A percentile compares a stretch with the other conserved stretches of the same genome.
phyloP scores from a whole-genome alignment of 2,329 filamentous ascomycete genomes.

The Stylonectria norvegica region DNA sequence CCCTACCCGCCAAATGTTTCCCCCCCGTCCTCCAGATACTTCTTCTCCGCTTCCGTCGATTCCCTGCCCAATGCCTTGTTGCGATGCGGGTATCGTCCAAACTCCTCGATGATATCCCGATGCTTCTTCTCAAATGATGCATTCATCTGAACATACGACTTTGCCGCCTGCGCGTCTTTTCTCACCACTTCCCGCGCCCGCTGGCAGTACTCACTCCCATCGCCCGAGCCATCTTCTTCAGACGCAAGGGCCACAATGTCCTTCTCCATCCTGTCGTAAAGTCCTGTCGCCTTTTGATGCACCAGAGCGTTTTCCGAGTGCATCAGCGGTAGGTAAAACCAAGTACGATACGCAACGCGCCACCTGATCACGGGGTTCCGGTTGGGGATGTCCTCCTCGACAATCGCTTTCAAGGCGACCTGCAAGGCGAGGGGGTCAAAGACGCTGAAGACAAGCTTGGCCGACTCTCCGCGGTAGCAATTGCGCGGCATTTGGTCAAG shows the following conservation, averaged over 20 bases:
- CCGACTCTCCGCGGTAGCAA: constrained; percentile 50
- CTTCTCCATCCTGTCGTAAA: constrained; percentile 29
- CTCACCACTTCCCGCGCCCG: constrained; percentile 27
- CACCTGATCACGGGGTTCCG: constrained; percentile 28
- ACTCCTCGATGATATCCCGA: constrained; percentile 46
- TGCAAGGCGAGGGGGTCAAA: constrained; percentile 55
- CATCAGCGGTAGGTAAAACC: constrained; percentile 59
- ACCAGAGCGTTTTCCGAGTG: constrained; percentile 51
- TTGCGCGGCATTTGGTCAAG: constrained; percentile 64
- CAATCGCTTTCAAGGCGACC: constrained; percentile 38
- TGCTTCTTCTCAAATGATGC: constrained; percentile 44
- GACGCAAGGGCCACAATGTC: constrained; percentile 34
- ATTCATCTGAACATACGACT: constrained; percentile 19
- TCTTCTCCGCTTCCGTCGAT: constrained; percentile 46
- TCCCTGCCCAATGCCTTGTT: constrained; percentile 50
- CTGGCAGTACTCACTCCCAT: constrained; percentile 19
- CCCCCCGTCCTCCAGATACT: constrained; percentile 46
- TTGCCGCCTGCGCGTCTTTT: constrained; percentile 24
- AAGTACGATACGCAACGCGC: constrained; percentile 42
- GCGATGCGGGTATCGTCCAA: constrained; percentile 58
- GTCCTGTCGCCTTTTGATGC: constrained; percentile 39
- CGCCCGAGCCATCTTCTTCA: constrained; percentile 21
- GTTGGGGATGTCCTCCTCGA: constrained; percentile 30
- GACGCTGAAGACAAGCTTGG: constrained; percentile 45
- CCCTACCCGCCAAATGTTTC: constrained; percentile 36